These are phyloP conservation scores for Pholiota microspora DNA, from an alignment of 768 basidiomycete species.

Conservation along the genomic window DNA sequence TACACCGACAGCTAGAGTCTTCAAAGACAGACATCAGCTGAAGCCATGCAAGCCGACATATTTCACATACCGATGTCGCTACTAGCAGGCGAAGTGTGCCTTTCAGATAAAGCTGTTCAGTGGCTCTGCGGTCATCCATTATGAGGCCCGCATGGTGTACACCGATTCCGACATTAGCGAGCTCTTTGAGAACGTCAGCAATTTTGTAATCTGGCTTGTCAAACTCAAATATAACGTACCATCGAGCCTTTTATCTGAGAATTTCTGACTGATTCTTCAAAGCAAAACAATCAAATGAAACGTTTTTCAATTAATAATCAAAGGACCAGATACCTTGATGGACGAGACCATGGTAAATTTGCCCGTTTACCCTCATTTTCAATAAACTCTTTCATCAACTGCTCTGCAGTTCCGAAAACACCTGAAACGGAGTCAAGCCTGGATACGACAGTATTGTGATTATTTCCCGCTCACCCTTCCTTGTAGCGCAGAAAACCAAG, in stretches of 20 bases:
- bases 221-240: too few relatives aligned
- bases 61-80: constrained; percentile 71
- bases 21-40: constrained; percentile 8
- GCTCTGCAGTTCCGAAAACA: constrained; percentile 68
- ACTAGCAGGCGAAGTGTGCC: constrained; percentile 67
- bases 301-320: not conserved
- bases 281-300: not conserved
- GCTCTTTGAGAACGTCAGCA: constrained; percentile 33
- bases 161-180: constrained; percentile 76
- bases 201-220: not conserved
- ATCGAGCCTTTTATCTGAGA: constrained; percentile 66
- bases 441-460: not conserved
- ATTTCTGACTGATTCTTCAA: constrained; percentile 53
- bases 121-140: constrained; percentile 65
- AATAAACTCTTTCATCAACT: constrained; percentile 70
- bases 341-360: constrained; percentile 67
- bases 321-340: constrained; percentile 40
- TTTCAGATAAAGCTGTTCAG: constrained; percentile 72
- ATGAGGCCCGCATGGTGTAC: constrained; percentile 90
- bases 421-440: constrained; percentile 32
- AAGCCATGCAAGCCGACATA: not conserved
- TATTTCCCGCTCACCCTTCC: constrained; percentile 57
- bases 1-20: constrained; percentile 96
- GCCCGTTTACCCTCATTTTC: constrained; percentile 48
- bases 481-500: constrained; percentile 84